Base-by-base conservation (phyloP, 2,329 filamentous ascomycete genomes). In the Stachybotrys elegans region DNA sequence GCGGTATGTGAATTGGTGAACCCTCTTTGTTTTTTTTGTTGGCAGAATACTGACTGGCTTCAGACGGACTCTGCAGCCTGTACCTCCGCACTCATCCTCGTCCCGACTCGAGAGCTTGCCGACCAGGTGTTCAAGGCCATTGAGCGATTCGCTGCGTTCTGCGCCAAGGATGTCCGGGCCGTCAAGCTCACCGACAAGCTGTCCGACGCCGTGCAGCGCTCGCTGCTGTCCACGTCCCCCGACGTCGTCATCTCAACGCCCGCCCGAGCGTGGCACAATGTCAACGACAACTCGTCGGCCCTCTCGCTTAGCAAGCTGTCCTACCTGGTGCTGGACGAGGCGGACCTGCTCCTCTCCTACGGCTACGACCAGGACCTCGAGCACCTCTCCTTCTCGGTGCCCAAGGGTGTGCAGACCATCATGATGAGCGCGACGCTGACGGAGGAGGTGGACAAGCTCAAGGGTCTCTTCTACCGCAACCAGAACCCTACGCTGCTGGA, bases 341-440 rank as follows among this genome's bases (percentile, higher is more conserved):
- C 92, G 3, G 93, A 98, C 60, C 67, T 98, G 50, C 86, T 98
- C 6, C 72, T 97, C 45, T 94, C 88, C 4, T 98, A 97, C 60
- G 93, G 91, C 40, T 95, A 96, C 61, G 85, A 92, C 46, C 87
- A 95, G 47, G 93, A 97, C 56, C 76, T 98, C 48, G 80, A 90
- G 57, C 85, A 81, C 53, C 75, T 98, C 25, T 77, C 90, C 0
- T 81, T 85, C 53, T 78, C 83, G 3, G 73, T 97, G 19, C 91
- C 92, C 1, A 87, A 87, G 59, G 87, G 87, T 2, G 79, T 95
- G 0, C 93, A 98, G 69, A 91, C 89, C 2, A 84, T 93, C 57
- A 76, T 98, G 60, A 95, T 95, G 82, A 95, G 89, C 52, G 93
- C 93, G 6, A 98, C 93, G 0, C 73, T 98, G 43, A 91, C 87